Evolutionary conservation across 345 rosid species (phyloP), one percentile per base, ranked within the genome.

Genomic region (Gossypium arboreum): DNA sequence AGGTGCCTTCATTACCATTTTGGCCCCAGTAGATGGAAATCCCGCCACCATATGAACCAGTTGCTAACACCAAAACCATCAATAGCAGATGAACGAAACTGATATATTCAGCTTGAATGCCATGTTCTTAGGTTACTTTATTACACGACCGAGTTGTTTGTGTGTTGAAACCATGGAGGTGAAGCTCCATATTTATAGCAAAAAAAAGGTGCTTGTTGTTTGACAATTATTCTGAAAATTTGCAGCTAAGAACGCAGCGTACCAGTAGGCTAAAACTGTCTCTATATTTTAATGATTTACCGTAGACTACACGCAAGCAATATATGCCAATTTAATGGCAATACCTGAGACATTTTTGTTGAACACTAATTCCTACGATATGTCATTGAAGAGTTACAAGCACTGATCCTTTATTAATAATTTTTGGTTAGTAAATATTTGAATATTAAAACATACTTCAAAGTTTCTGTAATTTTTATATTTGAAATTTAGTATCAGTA

Each of bases 181-280:
- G 29, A 57, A 57, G 61, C 61, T 57, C 61, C 60, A 56, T 3
- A 56, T 56, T 57, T 57, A 57, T 57, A 57, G 61, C 27, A 57
- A 13, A 20, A 20, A 20, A 57, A 20, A 9, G 61, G 61, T 25
- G 12, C 13, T 57, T 57, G 12, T 57, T 2, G 24, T 56, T 2
- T 22, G 61, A 57, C 61, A 18, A 22, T 57, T 57, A 57, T 57
- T 57, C 29, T 57, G 29, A 57, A 57, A 20, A 2, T 20, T 57
- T 3, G 61, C 29, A 57, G 29, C 61, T 3, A 25, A 57, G 29
- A 57, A 10, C 61, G 29, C 22, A 22, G 61, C 61, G 4, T 22
- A 3, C 15, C 22, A 22, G 61, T 2, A 48, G 12, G 16, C 15
- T 20, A 22, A 12, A 11, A 3, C 29, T 34, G 5, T 57, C 2